These are phyloP conservation scores for Tricholoma hemisulphureum DNA, from an alignment of 768 basidiomycete species.

Conservation along the genomic window DNA sequence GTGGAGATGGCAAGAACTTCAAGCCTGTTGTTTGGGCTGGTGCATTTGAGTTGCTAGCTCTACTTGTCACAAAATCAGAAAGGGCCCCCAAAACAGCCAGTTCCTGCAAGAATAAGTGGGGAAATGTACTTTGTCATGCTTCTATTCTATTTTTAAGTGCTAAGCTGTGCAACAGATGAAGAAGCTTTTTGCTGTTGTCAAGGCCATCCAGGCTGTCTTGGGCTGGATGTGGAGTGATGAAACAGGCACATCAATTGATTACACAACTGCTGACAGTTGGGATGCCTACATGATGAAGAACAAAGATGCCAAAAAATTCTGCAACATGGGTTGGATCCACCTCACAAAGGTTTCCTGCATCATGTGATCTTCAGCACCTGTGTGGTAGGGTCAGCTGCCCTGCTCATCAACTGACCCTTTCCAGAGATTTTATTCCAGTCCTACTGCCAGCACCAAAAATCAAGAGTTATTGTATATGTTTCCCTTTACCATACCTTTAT, in stretches of 20 bases:
- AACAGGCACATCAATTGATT: conserved; percentile 11
- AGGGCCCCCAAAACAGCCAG: neutral
- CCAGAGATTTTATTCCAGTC: no score
- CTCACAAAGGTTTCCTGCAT: conserved; percentile 10
- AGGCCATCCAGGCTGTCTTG: conserved; percentile 21
- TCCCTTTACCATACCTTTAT: no score
- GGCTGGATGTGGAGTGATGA: conserved; percentile 27
- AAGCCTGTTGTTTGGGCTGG: neutral
- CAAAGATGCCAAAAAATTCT: conserved; percentile 18
- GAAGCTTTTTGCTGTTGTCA: neutral
- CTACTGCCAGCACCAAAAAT: no score
- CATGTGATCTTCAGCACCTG: conserved; percentile 14
- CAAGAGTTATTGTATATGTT: no score
- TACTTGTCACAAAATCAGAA: neutral
- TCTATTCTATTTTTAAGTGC: neutral
- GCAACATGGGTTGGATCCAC: conserved; percentile 22
- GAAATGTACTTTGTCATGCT: neutral
- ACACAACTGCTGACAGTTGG: conserved; percentile 13
- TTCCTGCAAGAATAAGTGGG: neutral
- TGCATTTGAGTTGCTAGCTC: neutral
- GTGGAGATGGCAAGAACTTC: neutral
- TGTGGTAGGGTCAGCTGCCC: no score
- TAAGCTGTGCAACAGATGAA: neutral
- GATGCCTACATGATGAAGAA: conserved; percentile 4
- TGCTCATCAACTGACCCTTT: no score